Evolutionary conservation across 306 rosid species (phyloP).

Genomic region (Cucumis sativus): Cucumber_9930_V3 NC_026657.2:26560001-26560500

Average conservation of each 20-base stretch:
- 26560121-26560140: not conserved
- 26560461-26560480: not conserved
- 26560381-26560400: not conserved
- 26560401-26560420: not conserved
- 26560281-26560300: not conserved
- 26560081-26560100: not conserved
- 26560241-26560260: too few species aligned
- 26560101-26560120: not conserved
- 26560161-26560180: not conserved
- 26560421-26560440: not conserved
- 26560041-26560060: not conserved
- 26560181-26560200: not conserved
- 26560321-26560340: not conserved
- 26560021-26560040: not conserved
- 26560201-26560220: not conserved
- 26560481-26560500: not conserved
- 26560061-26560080: not conserved
- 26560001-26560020: not conserved
- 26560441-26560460: too few species aligned
- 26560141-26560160: not conserved
- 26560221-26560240: too few species aligned
- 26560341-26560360: slow-evolving; percentile 8
- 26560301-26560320: not conserved
- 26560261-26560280: not conserved
- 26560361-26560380: not conserved